Evolutionary conservation across 2,329 filamentous ascomycete genomes (phyloP), one percentile per base, ranked within the genome.

Genomic region (Pyrenochaeta sp.): DNA sequence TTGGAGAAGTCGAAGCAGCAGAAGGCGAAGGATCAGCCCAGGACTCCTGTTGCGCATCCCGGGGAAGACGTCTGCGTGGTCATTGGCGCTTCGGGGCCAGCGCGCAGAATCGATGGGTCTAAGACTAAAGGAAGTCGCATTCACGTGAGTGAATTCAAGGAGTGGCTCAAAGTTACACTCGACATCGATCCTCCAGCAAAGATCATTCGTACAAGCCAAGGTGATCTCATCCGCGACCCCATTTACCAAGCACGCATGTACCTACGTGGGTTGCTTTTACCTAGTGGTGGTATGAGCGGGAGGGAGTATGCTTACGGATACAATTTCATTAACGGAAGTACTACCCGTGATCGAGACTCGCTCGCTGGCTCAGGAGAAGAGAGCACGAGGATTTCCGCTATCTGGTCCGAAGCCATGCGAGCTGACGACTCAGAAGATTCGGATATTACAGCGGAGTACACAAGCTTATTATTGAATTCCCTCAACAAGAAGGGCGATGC

Each of bases 61-160:
- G 64, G 57, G 62, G 59, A 69, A 27, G 66, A 67, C 32, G 53
- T 65, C 10, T 62, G 44, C 13, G 51, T 65, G 10, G n/a, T 53
- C 19, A 54, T 63, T 43, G 58, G 59, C 9, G 58, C 50, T 32
- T 27, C 48, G 28, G 51, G 51, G 2, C n/a, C 15, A 12, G 30
- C 49, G 2, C 49, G 52, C 13, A 45, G 48, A 2, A 32, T 50
- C 2, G 43, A 19, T 2, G 47, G 44, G 13, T 25, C 57, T 12
- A 24, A 19, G 24, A 28, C 40, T 3, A 60, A 44, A 13, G 53
- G 37, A n/a, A 30, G 48, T 5, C 49, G 59, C 30, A 36, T 36
- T 10, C 32, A 36, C 22, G 24, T 59, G 3, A 52, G 50, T n/a
- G 25, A 62, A 5, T 57, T 59, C 28, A 22, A 36, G 15, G 25